These are phyloP conservation scores for Ophiorrhiza pumila DNA, from an alignment of 257 asterid species.

Conservation along the genomic window DNA sequence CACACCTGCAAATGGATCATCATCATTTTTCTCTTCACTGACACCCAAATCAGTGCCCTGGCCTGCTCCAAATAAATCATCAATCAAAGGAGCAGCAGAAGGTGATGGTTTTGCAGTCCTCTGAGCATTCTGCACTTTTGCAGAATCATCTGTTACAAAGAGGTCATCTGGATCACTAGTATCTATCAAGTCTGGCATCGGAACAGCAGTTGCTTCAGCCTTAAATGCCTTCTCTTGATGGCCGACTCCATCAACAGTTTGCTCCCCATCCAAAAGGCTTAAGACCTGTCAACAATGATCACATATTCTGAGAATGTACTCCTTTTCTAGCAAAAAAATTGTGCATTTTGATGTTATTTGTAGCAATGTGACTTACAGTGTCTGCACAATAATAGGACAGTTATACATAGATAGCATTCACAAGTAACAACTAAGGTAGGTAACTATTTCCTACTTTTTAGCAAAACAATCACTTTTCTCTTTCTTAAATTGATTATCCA, in stretches of 20 bases:
- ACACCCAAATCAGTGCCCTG: slow-evolving; percentile 33
- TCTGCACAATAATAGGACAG: background rate
- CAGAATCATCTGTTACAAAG: slow-evolving; percentile 44
- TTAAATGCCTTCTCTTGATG: slow-evolving; percentile 35
- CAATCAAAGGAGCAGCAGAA: slow-evolving; percentile 55
- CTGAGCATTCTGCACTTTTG: slow-evolving; percentile 34
- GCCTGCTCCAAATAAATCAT: slow-evolving; percentile 69
- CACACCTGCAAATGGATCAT: slow-evolving; percentile 96
- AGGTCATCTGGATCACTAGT: slow-evolving; percentile 61
- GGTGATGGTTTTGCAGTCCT: slow-evolving; percentile 31
- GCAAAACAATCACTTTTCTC: background rate
- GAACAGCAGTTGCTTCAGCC: slow-evolving; percentile 43
- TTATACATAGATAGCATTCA: background rate
- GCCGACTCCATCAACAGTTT: slow-evolving; percentile 38
- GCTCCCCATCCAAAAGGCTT: slow-evolving; percentile 61
- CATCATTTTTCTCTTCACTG: slow-evolving; percentile 46
- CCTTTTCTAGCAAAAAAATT: background rate
- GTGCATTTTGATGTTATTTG: background rate
- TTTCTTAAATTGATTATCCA: background rate
- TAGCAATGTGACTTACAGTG: background rate
- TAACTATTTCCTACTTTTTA: too few species aligned
- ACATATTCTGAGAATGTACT: background rate
- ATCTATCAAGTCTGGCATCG: slow-evolving; percentile 83
- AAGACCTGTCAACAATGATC: slow-evolving; percentile 50
- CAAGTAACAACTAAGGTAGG: too few species aligned